Evolutionary conservation across 78 protist genomes (phyloP).

Genomic region (Guillardia theta): DNA sequence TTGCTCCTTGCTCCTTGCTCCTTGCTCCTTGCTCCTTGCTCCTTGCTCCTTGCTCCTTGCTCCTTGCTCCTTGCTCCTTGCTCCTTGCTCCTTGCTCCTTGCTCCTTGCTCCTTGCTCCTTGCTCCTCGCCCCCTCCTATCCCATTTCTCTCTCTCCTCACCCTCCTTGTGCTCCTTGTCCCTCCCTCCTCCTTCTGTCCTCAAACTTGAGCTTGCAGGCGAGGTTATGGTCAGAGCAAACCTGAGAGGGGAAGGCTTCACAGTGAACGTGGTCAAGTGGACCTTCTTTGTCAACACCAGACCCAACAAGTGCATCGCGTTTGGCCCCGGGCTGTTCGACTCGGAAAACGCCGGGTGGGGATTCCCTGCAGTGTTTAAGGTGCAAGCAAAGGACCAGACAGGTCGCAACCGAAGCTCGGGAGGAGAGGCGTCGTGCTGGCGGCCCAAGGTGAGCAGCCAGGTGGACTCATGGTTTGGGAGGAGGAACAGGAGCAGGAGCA

Average conservation of each 20-base stretch:
- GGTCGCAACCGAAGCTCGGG: background rate
- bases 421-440: background rate
- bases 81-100: no score
- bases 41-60: no score
- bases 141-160: no score
- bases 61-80: no score
- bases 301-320: constrained; percentile 5
- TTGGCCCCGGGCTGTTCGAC: constrained; percentile 4
- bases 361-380: background rate
- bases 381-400: background rate
- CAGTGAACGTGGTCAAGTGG: background rate
- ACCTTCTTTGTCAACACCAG: constrained; percentile 22
- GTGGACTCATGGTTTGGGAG: background rate
- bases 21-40: no score
- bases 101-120: no score
- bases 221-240: background rate
- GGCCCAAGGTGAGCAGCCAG: background rate
- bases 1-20: no score
- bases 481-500: no score
- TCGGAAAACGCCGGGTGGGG: background rate
- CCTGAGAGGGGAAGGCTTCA: background rate
- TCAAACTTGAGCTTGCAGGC: no score
- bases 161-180: no score
- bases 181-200: no score
- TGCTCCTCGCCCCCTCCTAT: no score